Percentiles rank a stretch among this genome's conserved stretches.
Evolutionary conservation across 73 alveolate species (phyloP).

Genomic region (Stentor roeselii): DNA sequence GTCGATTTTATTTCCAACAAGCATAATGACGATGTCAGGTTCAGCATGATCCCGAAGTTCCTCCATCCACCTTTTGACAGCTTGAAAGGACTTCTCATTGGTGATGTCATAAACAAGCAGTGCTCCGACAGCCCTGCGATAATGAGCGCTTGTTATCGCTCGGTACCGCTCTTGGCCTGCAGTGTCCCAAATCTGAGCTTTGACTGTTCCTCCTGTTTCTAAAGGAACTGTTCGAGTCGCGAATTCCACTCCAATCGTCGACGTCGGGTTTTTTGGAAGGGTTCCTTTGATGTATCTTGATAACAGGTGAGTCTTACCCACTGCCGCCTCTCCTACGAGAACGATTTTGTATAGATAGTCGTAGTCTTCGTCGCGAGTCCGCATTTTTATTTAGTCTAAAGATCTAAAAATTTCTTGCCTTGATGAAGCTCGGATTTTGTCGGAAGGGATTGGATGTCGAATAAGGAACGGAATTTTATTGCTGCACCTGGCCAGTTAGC

Average conservation of each 20-base stretch:
- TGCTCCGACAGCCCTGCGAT: constrained; percentile 56
- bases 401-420: neutral
- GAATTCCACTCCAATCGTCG: constrained; percentile 81
- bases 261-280: constrained; percentile 36
- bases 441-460: neutral
- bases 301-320: constrained; percentile 54
- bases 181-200: constrained; percentile 68
- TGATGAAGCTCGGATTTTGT: neutral
- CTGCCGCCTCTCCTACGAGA: constrained; percentile 62
- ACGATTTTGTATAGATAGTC: constrained; percentile 49
- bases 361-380: constrained; percentile 24
- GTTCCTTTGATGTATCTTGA: constrained; percentile 48
- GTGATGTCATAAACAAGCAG: constrained; percentile 46
- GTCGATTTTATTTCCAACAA: constrained; percentile 69
- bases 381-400: too few species aligned
- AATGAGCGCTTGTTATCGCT: constrained; percentile 52
- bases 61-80: constrained; percentile 47
- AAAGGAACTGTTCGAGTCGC: constrained; percentile 51
- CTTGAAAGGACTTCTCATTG: constrained; percentile 35
- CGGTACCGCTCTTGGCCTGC: constrained; percentile 60
- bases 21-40: constrained; percentile 12
- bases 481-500: constrained; percentile 29
- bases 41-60: constrained; percentile 45
- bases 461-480: neutral
- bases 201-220: constrained; percentile 57